A percentile compares a stretch with the other conserved stretches of the same genome.
phyloP scores from a whole-genome alignment of 225 moss, liverwort and hornwort genomes.

The Bryoerythrophyllum caledonicum region DNA sequence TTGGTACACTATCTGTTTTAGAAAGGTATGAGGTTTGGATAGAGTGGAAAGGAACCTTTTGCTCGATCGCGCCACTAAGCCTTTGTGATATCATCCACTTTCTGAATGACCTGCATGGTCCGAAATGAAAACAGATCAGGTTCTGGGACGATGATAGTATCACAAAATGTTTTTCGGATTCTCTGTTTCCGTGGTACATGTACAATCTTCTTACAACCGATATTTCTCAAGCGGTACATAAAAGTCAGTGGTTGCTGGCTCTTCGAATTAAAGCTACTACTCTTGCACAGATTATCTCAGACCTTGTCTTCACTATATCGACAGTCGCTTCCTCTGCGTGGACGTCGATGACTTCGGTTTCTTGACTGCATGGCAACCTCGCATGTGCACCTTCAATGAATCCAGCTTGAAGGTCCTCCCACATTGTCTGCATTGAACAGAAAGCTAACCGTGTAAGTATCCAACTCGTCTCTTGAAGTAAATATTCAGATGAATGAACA shows the following conservation, averaged over 20 bases:
- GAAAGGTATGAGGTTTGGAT: not conserved
- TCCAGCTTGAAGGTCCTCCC: constrained; percentile 49
- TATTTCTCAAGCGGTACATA: not conserved
- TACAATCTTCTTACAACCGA: not conserved
- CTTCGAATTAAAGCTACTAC: not conserved
- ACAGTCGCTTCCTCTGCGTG: constrained; percentile 9
- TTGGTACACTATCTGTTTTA: not conserved
- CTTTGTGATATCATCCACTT: not conserved
- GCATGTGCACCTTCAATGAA: constrained; percentile 40
- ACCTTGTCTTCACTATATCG: not conserved
- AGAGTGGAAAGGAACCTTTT: not conserved
- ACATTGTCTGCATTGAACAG: constrained; percentile 31
- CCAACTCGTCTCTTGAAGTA: not conserved
- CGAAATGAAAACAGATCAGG: not conserved
- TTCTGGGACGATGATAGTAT: not conserved
- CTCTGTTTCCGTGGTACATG: not conserved
- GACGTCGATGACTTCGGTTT: constrained; percentile 28
- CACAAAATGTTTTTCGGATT: not conserved
- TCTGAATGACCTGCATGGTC: not conserved
- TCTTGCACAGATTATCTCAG: not conserved
- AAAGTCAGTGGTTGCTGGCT: not conserved
- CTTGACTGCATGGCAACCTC: constrained; percentile 34
- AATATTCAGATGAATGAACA: too few species aligned
- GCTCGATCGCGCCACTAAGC: not conserved
- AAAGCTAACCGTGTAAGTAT: not conserved